A percentile compares a stretch with the other conserved stretches of the same genome.
phyloP scores from a whole-genome alignment of 192 early-diverging fungal species.

The Linnemannia zychae region DNA sequence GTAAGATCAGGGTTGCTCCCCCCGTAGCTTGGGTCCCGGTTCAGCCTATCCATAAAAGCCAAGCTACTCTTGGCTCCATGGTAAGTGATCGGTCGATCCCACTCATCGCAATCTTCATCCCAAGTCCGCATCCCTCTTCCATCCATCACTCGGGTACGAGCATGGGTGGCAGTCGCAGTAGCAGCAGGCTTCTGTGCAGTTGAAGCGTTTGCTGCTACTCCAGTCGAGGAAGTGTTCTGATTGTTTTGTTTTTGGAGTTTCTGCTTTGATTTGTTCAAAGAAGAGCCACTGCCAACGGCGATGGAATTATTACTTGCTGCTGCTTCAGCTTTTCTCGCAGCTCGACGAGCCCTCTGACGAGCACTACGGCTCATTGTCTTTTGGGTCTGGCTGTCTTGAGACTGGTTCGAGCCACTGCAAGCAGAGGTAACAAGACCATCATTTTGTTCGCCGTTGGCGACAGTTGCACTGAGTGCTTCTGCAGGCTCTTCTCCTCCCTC shows the following conservation, averaged over 20 bases:
- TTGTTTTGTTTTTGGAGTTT: neutral
- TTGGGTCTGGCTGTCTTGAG: neutral
- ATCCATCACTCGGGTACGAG: neutral
- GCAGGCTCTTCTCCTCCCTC: neutral
- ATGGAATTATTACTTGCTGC: neutral
- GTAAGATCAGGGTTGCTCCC: neutral
- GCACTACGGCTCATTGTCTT: neutral
- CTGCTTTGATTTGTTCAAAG: neutral
- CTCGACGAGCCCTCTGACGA: neutral
- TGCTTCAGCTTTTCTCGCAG: conserved; percentile 1
- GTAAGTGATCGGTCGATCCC: neutral
- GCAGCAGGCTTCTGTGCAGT: too few relatives aligned
- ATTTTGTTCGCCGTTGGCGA: neutral
- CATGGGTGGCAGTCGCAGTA: neutral
- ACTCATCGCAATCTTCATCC: neutral
- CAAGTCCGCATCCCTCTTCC: neutral
- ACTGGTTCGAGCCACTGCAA: neutral
- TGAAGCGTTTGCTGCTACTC: too few relatives aligned
- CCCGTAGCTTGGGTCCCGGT: neutral
- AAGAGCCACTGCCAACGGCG: neutral
- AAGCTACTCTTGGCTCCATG: neutral
- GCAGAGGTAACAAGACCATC: neutral
- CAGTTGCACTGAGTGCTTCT: too few relatives aligned
- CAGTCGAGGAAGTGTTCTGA: too few relatives aligned
- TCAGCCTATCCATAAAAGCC: neutral